Base-by-base conservation (phyloP, 2,329 filamentous ascomycete species). In the Aspergillus awamori region DNA sequence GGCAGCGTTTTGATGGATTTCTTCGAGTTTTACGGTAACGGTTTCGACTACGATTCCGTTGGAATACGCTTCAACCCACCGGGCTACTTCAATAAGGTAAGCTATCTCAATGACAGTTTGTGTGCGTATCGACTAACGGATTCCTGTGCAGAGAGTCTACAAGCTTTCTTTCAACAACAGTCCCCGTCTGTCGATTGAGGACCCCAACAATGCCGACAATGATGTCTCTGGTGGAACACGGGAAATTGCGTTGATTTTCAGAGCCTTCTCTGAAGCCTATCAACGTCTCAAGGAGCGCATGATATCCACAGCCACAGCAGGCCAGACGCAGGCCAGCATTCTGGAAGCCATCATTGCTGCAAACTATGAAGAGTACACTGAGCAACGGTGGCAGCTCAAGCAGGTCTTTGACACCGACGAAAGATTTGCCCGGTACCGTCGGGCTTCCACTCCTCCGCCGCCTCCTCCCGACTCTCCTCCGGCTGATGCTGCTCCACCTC, bases 171-270 rank as follows among this genome's bases (percentile, higher is more conserved):
- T 22, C 41, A 86, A 84, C 68, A 88, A 88, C 69, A 77, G 75
- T 13, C 83, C 89, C 54, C 87, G 92, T 1, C 82, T 99, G 1
- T 91, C 89, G 8, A 97, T 99, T 69, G 89, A 97, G 61, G 95
- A 99, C 71, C 95, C 95, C 0, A 97, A 98, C 75, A 90, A 91
- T 61, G 75, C 86, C 0, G 80, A 83, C 26, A 98, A 98, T 74
- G 95, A 99, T 71, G 95, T 99, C 26, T 89, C 95, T 0, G 93
- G 93, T 8, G 93, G 93, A 8, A 95, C 93, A 0, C 84, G 82
- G 49, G 90, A 91, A 66, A 91, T 90, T 7, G 66, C 76, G 0
- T 80, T 85, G 8, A 90, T 97, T 53, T 80, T 91, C 65, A 73
- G 81, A n/a, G 82, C 83, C 11, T 98, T 99, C 74, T 80, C 84